Evolutionary conservation across 1,284 basidiomycete species (phyloP), one percentile per base, ranked within the genome.

Genomic region (Ceratobasidium sp.): DNA sequence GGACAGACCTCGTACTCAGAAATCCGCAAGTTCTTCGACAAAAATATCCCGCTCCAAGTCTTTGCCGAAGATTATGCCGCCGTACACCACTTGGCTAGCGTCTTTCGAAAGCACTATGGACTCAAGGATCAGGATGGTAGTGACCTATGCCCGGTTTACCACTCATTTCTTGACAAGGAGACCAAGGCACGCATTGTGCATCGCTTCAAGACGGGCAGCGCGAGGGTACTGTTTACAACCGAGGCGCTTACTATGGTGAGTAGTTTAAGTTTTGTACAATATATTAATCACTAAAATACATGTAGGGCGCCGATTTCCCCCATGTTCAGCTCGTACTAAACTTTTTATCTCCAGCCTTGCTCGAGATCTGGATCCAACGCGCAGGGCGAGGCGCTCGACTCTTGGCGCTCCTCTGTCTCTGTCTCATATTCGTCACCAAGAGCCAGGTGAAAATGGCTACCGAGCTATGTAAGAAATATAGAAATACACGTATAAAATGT

Each of bases 191-290:
- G 61, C 3, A 64, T n/a, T 2, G 23, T 42, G 44, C 66, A 23
- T 2, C 44, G 44, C 42, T 68, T 68, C 18, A 51, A 51, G 66
- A 12, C 23, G 6, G 28, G 66, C 26, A 51, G 28, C 5, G n/a
- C 44, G 7, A 44, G 46, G 2, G 33, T 68, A 7, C 9, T 51
- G 26, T 9, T 51, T 15, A 28, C 42, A 6, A 68, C 66, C 6
- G 46, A 68, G 23, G 40, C 64, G 3, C 13, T 66, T 2, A 68
- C 66, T 13, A 68, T 68, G 66, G 46, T 68, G n/a, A 46, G 64
- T 67, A 12, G 10, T 26, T 46, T n/a, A n/a, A 6, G 20, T n/a
- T 23, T 23, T 6, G 23, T 23, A 5, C 23, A 55, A 23, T 5
- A 55, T 6, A 46, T 46, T 46, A 6, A 46, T 46, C 13, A 46